Base-by-base conservation (phyloP, 306 rosid species). In the Malus domestica region DNA sequence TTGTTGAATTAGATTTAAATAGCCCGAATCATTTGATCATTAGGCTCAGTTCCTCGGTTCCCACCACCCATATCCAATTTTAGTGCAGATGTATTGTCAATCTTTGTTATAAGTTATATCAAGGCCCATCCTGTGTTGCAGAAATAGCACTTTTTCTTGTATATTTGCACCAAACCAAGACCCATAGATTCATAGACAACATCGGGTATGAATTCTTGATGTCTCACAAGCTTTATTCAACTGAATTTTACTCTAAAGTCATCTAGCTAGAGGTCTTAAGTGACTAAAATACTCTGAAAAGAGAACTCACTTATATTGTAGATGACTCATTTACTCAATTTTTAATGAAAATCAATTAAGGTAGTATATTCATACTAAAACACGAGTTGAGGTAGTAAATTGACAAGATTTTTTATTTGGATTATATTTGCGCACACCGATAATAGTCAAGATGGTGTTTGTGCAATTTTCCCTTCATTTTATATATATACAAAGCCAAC, bases 1-100 rank as follows among this genome's bases (percentile, higher is more conserved):
- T 1, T 6, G 7, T 33, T 33, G 6, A 0, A 33, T 33, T 0
- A 33, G 5, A 33, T 33, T 33, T 33, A 6, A 33, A 33, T 1
- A 0, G 1, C 0, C 38, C 1, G 38, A 0, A 33, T 33, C 38
- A 33, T 33, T 33, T 33, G 7, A 33, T 33, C 38, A 0, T 33
- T 5, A 1, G 0, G 0, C 38, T 33, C 7, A 33, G 1, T 33
- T 33, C 38, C 1, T 33, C 1, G 0, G 7, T 33, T 33, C 38
- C 1, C 55, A 49, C 8, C 20, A 14, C 6, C 20, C 0, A 49
- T 49, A 15, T 49, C 55, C 6, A 49, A 49, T 49, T 49, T 49
- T 49, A 49, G 55, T 15, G 55, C 8, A 49, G 19, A 49, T 15
- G 6, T 49, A 49, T 15, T 15, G 20, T 49, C 20, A 49, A 49